Base-by-base conservation (phyloP, 495 filamentous ascomycete genomes). In the Podospora pseudoanserina region DNA sequence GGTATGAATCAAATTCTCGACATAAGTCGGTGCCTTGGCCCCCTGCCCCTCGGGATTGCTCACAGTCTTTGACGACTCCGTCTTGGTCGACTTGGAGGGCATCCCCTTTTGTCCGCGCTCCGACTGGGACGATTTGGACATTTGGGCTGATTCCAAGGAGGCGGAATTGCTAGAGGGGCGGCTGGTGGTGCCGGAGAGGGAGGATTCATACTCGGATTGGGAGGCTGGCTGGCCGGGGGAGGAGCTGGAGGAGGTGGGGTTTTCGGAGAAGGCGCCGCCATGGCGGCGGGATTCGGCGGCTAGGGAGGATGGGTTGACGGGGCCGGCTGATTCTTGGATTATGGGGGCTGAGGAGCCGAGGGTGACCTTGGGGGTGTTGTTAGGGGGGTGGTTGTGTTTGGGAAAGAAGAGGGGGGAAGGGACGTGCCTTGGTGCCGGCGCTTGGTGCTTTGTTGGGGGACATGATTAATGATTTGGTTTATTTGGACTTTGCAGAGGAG, bases 251-350 rank as follows among this genome's bases (percentile, higher is more conserved):
- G 28, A 53, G 7, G 57, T 11, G 13, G 53, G 65, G 65, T 78
- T 79, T 18, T 63, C 54, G 13, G 71, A 60, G 66, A 77, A 77
- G 16, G 32, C 73, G 65, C 71, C 73, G 65, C 71, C 69, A 5
- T 59, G 15, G 15, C 65, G 67, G 54, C 65, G 54, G 0, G 79
- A 81, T 32, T 82, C 77, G 58, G 81, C 75, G 13, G 81, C 81
- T 13, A 82, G 76, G 0, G 81, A 83, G 44, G 68, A 70, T 64
- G 68, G 1, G 11, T 68, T 32, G 18, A 81, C 74, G 4, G 65
- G 2, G 39, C 81, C 81, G 11, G 76, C 49, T n/a, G 69, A 72
- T 64, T 82, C 80, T 2, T 53, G 68, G 13, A 61, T 76, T 3
- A 62, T 7, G 4, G 79, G 79, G 27, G 75, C 74, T 57, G 77